Conservation (phyloP, 2,329 filamentous ascomycete genomes). For the Fusarium gaditjirri region DNA sequence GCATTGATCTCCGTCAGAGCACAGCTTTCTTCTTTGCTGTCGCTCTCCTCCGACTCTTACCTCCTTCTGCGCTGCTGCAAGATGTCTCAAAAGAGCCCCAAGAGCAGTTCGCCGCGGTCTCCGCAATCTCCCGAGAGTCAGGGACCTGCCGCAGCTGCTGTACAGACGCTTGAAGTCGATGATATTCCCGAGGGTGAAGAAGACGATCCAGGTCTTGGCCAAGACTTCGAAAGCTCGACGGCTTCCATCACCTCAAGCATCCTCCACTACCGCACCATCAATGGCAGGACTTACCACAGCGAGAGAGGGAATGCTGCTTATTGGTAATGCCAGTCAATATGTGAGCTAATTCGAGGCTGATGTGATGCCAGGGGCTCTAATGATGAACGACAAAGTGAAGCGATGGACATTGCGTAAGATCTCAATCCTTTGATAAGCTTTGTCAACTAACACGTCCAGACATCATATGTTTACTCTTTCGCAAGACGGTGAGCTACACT, state of each 20-base stretch:
- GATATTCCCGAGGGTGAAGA: neutral
- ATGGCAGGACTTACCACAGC: constrained; percentile 14
- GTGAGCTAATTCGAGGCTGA: neutral
- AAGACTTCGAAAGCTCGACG: constrained; percentile 10
- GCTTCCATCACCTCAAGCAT: constrained; percentile 19
- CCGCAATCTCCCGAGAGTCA: neutral
- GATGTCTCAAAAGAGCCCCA: constrained; percentile 2
- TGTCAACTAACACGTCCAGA: neutral
- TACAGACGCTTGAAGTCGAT: constrained; percentile 1
- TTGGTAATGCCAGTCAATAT: neutral
- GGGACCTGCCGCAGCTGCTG: neutral
- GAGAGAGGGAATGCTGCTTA: constrained; percentile 21
- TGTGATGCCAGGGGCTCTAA: neutral
- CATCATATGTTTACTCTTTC: constrained; percentile 24
- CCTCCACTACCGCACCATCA: constrained; percentile 21
- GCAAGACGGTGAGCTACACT: constrained; percentile 7
- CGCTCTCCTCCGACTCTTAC: neutral
- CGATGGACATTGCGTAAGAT: constrained; percentile 19
- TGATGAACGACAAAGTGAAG: constrained; percentile 19
- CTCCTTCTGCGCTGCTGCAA: neutral
- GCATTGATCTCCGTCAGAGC: neutral
- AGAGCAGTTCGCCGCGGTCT: constrained; percentile 1
- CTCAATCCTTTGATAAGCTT: accelerated
- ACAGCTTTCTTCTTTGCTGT: neutral
- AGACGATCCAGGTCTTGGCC: constrained; percentile 13